Base-by-base conservation (phyloP, 2,329 filamentous ascomycete genomes). In the Phaeosphaeriaceae sp. region DNA sequence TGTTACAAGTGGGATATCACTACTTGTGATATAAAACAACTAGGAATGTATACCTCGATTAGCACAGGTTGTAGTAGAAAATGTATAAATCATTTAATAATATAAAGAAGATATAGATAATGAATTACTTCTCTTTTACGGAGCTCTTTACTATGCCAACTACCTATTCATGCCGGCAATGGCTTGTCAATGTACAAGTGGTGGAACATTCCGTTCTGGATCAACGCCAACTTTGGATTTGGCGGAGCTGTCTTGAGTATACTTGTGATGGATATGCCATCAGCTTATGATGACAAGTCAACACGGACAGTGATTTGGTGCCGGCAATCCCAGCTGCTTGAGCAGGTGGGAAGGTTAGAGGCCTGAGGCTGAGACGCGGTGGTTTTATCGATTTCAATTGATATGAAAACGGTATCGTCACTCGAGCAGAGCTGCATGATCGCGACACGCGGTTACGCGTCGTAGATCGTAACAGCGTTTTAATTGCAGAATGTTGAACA, bases 121-220 rank as follows among this genome's bases (percentile, higher is more conserved):
- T n/a, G n/a, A n/a, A n/a, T n/a, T n/a, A n/a, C n/a, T n/a, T n/a
- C n/a, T n/a, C n/a, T n/a, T n/a, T n/a, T n/a, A n/a, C n/a, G n/a
- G n/a, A n/a, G n/a, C n/a, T n/a, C n/a, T 86, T 60, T 81, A 85
- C 60, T 85, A 83, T 49, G 80, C 80, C 4, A 80, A 83, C 7
- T 82, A 87, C 53, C 76, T 88, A 0, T 78, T 88, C 54, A 85
- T n/a, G n/a, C n/a, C n/a, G n/a, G n/a, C n/a, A n/a, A n/a, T n/a
- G n/a, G n/a, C n/a, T n/a, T n/a, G n/a, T n/a, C n/a, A n/a, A n/a
- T n/a, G n/a, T n/a, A n/a, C n/a, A n/a, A n/a, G n/a, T n/a, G n/a
- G n/a, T n/a, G n/a, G n/a, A n/a, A n/a, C n/a, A n/a, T n/a, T n/a
- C n/a, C n/a, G n/a, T n/a, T n/a, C n/a, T n/a, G n/a, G n/a, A n/a